phyloP scores from a whole-genome alignment of 257 asterid genomes.

The Ajuga chamaepitys region DNA sequence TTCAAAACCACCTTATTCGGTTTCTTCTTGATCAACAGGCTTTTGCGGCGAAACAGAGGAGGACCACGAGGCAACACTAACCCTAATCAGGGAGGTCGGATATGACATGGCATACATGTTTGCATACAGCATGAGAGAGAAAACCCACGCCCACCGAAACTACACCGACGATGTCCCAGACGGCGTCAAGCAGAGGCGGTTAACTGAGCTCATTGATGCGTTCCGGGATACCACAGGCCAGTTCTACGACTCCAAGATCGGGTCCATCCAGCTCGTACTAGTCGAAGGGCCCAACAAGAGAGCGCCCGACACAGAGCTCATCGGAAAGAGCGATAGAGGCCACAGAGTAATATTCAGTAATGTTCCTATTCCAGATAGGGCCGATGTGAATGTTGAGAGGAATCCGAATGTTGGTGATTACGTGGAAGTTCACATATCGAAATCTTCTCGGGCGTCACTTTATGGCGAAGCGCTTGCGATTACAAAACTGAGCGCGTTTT shows the following conservation, averaged over 20 bases:
- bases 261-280: constrained; percentile 73
- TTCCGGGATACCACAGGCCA: constrained; percentile 87
- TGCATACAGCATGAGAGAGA: constrained; percentile 99
- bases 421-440: constrained; percentile 63
- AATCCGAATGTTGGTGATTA: constrained; percentile 67
- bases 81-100: constrained; percentile 59
- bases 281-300: constrained; percentile 97
- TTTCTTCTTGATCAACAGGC: constrained; percentile 42
- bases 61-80: constrained; percentile 77
- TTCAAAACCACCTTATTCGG: not conserved
- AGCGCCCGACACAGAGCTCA: constrained; percentile 85
- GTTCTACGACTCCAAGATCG: constrained; percentile 64
- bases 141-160: constrained; percentile 95
- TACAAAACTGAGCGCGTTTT: constrained; percentile 65
- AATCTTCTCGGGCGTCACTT: constrained; percentile 75
- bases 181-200: constrained; percentile 76
- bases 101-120: constrained; percentile 99
- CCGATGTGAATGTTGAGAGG: constrained; percentile 40
- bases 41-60: constrained; percentile 96
- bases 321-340: constrained; percentile 91
- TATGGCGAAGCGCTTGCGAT: constrained; percentile 72
- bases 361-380: constrained; percentile 49
- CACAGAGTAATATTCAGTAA: constrained; percentile 70
- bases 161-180: constrained; percentile 82
- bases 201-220: constrained; percentile 73